Evolutionary conservation across 2,329 filamentous ascomycete genomes (phyloP).

Genomic region (Canariomyces notabilis): DNA sequence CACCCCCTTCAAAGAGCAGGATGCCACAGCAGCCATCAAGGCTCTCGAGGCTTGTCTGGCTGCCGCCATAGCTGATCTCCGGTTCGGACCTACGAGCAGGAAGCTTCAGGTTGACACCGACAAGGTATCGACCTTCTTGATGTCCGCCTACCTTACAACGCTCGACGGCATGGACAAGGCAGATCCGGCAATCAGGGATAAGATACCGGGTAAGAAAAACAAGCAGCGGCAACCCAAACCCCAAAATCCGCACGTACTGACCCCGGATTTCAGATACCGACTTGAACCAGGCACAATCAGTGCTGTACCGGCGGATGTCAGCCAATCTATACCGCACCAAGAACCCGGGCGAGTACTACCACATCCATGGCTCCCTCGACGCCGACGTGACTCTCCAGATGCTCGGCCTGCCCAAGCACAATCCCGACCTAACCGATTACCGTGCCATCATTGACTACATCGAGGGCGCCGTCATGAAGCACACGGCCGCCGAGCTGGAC

Average conservation of each 20-base stretch:
- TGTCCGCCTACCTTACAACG: conserved; percentile 53
- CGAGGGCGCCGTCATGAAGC: conserved; percentile 52
- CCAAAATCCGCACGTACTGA: conserved; percentile 33
- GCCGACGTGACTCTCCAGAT: conserved; percentile 64
- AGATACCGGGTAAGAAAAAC: conserved; percentile 27
- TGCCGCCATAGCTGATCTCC: conserved; percentile 53
- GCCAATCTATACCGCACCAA: conserved; percentile 68
- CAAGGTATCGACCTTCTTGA: conserved; percentile 50
- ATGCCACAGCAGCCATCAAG: conserved; percentile 45
- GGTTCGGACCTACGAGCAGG: conserved; percentile 38
- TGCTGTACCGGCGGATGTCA: conserved; percentile 65
- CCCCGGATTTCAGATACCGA: conserved; percentile 61
- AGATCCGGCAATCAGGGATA: conserved; percentile 42
- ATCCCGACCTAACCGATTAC: conserved; percentile 57
- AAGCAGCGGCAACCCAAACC: conserved; percentile 8
- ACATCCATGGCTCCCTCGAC: conserved; percentile 70
- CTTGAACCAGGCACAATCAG: conserved; percentile 63
- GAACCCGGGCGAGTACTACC: conserved; percentile 62
- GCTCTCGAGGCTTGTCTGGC: conserved; percentile 56
- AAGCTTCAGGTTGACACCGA: conserved; percentile 48
- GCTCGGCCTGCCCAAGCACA: conserved; percentile 60
- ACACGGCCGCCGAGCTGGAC: conserved; percentile 53
- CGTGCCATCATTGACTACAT: conserved; percentile 54
- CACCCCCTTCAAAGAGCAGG: conserved; percentile 38
- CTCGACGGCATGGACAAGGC: conserved; percentile 48